These are phyloP conservation scores for Phytophthora cajani DNA, from an alignment of 352 stramenopile genomes.

Conservation along the genomic window DNA sequence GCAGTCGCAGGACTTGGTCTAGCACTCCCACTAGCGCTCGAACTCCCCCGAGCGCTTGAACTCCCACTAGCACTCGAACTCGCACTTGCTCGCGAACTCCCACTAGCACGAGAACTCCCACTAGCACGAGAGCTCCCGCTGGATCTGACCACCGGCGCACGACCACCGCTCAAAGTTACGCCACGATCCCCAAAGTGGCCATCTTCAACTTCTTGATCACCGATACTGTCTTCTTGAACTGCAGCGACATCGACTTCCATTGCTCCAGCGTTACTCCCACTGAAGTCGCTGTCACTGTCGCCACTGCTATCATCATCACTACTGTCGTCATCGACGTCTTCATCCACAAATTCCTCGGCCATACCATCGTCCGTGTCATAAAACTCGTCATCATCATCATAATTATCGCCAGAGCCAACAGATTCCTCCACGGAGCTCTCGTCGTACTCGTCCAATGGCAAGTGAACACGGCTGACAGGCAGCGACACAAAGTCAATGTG, in stretches of 20 bases:
- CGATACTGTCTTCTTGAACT: neutral
- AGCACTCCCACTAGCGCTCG: neutral
- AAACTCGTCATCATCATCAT: neutral
- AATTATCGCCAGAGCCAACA: neutral
- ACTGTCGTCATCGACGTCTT: neutral
- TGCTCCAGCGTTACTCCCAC: neutral
- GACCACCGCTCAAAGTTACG: neutral
- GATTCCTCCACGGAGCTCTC: neutral
- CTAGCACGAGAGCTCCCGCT: neutral
- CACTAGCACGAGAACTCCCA: neutral
- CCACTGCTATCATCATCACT: neutral
- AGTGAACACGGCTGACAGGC: neutral
- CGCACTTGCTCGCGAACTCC: too few relatives aligned
- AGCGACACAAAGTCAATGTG: neutral
- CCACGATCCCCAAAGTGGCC: neutral
- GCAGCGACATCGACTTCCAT: conserved; percentile 2
- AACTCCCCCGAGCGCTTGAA: neutral
- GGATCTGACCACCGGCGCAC: neutral
- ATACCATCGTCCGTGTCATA: conserved; percentile 3
- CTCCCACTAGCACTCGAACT: neutral
- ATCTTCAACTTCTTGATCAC: neutral
- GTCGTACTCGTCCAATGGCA: neutral
- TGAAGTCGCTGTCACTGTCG: conserved; percentile 1
- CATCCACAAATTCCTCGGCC: neutral
- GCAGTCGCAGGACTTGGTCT: neutral